Evolutionary conservation across 2,329 filamentous ascomycete species (phyloP).

Genomic region (Ophiostoma quercus): DNA sequence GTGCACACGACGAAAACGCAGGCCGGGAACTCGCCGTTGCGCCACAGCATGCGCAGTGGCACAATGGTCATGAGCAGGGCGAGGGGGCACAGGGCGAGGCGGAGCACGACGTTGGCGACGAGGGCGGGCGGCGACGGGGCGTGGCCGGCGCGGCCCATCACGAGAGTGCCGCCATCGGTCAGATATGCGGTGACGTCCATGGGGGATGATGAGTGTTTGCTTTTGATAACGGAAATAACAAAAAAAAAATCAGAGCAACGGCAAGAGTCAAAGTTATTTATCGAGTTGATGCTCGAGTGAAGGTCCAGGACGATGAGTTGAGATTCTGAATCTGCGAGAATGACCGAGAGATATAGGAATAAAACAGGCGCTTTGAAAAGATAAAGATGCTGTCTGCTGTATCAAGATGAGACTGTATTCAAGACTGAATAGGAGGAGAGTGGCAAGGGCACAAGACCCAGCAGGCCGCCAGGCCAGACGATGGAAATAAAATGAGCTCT

Average conservation of each 20-base stretch:
- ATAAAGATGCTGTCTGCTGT: neutral
- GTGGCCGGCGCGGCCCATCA: slow-evolving; percentile 22
- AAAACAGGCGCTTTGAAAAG: neutral
- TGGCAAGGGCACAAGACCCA: neutral
- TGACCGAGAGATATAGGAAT: neutral
- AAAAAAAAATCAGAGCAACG: neutral
- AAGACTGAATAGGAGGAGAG: neutral
- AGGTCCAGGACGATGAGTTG: neutral
- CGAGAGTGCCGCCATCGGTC: slow-evolving; percentile 18
- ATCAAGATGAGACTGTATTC: neutral
- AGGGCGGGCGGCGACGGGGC: slow-evolving; percentile 27
- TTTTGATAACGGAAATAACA: neutral
- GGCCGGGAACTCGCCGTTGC: slow-evolving; percentile 51
- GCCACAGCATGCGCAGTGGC: slow-evolving; percentile 47
- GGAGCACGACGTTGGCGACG: slow-evolving; percentile 44
- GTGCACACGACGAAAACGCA: slow-evolving; percentile 44
- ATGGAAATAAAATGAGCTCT: neutral
- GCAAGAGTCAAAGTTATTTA: neutral
- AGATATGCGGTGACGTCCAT: slow-evolving; percentile 8
- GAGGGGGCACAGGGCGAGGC: slow-evolving; percentile 45
- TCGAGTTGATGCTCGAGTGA: neutral
- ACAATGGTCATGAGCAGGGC: slow-evolving; percentile 46
- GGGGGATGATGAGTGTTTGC: neutral
- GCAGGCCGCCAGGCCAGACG: neutral
- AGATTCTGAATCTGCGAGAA: neutral